Evolutionary conservation across 805 yeast genomes (phyloP).

Genomic region (Komagataella kurtzmanii): DNA sequence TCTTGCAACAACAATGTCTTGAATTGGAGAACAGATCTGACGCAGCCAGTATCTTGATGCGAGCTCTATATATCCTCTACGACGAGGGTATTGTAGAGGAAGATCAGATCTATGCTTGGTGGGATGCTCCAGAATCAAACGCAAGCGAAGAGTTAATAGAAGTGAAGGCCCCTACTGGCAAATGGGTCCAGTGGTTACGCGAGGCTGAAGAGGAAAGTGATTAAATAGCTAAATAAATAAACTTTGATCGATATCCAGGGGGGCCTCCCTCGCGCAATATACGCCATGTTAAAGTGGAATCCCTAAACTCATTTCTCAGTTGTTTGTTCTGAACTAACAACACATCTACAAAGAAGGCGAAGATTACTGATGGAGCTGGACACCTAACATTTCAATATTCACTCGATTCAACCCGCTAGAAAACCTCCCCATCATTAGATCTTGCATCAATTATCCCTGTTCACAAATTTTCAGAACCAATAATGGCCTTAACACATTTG

Average conservation of each 20-base stretch:
- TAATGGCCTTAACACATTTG: background rate
- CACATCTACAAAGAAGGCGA: background rate
- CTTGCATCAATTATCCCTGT: background rate
- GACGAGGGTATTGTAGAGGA: constrained; percentile 78
- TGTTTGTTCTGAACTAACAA: background rate
- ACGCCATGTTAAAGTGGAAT: background rate
- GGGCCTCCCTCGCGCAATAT: background rate
- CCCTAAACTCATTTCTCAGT: background rate
- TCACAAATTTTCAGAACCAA: background rate
- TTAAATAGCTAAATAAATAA: too few species aligned
- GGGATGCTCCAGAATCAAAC: constrained; percentile 38
- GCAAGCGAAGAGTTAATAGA: constrained; percentile 23
- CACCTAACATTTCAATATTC: background rate
- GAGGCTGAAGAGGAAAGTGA: constrained; percentile 58
- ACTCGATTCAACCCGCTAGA: background rate
- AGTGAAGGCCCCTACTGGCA: constrained; percentile 44
- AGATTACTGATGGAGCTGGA: background rate
- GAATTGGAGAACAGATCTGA: constrained; percentile 26
- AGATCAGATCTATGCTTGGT: constrained; percentile 72
- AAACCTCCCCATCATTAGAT: background rate
- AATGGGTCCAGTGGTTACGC: constrained; percentile 79
- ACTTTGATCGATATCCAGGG: background rate
- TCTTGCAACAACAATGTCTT: constrained; percentile 31
- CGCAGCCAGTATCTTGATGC: constrained; percentile 36
- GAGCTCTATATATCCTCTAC: constrained; percentile 48